Evolutionary conservation across 2,329 filamentous ascomycete genomes (phyloP).

Genomic region (Orbilia javanica): DNA sequence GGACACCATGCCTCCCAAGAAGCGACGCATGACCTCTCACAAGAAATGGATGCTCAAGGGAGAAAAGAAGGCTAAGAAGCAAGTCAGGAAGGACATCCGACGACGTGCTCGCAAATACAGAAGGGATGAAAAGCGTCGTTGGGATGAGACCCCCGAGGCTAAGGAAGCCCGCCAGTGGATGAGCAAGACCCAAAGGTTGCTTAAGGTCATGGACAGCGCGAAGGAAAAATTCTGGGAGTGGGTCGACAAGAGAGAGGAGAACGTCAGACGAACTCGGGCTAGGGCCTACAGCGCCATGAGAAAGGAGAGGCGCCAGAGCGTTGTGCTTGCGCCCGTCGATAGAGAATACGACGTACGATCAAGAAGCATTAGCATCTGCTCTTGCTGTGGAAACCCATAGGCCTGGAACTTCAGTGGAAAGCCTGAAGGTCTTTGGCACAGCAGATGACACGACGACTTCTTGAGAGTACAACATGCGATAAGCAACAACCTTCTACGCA

Average conservation of each 20-base stretch:
- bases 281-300: slow-evolving; percentile 25
- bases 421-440: not conserved
- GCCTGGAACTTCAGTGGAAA: not conserved
- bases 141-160: slow-evolving; percentile 19
- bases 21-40: not conserved
- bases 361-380: slow-evolving; percentile 26
- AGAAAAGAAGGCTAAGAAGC: slow-evolving; percentile 24
- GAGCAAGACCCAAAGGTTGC: slow-evolving; percentile 22
- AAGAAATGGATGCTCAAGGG: slow-evolving; percentile 22
- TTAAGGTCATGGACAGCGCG: slow-evolving; percentile 42
- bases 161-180: slow-evolving; percentile 28
- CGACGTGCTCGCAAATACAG: not conserved
- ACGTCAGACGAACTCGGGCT: slow-evolving; percentile 19
- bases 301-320: slow-evolving; percentile 39
- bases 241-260: slow-evolving; percentile 41
- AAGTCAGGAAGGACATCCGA: slow-evolving; percentile 32
- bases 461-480: no score
- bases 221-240: slow-evolving; percentile 55
- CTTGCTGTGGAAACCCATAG: not conserved
- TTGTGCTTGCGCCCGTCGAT: slow-evolving; percentile 43
- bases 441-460: not conserved
- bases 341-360: slow-evolving; percentile 33
- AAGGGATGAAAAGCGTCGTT: slow-evolving; percentile 33
- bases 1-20: slow-evolving; percentile 22
- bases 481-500: no score